Evolutionary conservation across 2,329 filamentous ascomycete species (phyloP), one percentile per base, ranked within the genome.

Genomic region (Cercospora nicotianae): DNA sequence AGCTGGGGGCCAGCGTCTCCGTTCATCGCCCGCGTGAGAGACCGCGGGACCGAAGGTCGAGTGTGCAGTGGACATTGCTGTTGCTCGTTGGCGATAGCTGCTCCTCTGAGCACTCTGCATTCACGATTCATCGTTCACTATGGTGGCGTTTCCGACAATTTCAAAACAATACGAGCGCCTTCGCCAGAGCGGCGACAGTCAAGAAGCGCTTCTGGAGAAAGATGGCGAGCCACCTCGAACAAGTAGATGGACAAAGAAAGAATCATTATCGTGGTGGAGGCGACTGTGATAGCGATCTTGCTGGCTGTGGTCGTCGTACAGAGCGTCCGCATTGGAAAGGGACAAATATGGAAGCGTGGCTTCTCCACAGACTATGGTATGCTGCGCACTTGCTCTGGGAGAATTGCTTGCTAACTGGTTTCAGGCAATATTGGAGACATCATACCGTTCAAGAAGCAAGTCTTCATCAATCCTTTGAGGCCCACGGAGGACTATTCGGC

Each of bases 281-380:
- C 61, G 4, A 55, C 42, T n/a, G 30, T 36, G 20, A 63, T 63
- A 18, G 61, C 42, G n/a, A 36, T 63, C 31, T 51, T 63, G 23
- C 18, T 63, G n/a, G 61, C 9, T 18, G 42, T 42, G n/a, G 33
- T 63, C 2, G 42, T 5, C 1, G n/a, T 63, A 2, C 61, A 55
- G 13, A 55, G 39, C 16, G 26, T 63, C 10, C 30, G 6, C 5
- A 18, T 39, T n/a, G 18, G 26, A 13, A 2, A 10, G 7, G n/a
- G 39, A 16, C 18, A 53, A 30, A 33, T 53, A 31, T 31, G 28
- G 23, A 63, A 30, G 36, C 39, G 60, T 5, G 42, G 60, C 23
- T 63, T 63, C 10, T 31, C 60, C 28, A 63, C 60, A 31, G 60
- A 63, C 16, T 63, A 51, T 16, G 60, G 60, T 63, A 63, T 48